Conservation (phyloP, 768 basidiomycete species). For the Dioszegia aurantiaca region DNA sequence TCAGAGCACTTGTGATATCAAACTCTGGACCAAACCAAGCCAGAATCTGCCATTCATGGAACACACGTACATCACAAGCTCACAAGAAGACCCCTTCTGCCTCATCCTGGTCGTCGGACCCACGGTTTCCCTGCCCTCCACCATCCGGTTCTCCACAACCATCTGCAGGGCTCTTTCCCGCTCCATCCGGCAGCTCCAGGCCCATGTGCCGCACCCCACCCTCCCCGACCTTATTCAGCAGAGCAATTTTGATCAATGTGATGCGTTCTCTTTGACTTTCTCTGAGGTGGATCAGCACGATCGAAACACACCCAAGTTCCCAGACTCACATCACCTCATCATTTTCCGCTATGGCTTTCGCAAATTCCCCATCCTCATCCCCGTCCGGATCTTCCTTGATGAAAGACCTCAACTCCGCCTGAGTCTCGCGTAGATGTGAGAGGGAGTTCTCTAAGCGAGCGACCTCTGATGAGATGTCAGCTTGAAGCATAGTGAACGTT, state of each 20-base stretch:
- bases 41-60: too few species aligned
- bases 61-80: too few species aligned
- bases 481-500: neutral
- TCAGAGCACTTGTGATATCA: too few species aligned
- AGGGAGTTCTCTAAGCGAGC: slow-evolving; percentile 36
- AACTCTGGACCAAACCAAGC: too few species aligned
- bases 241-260: slow-evolving; percentile 31
- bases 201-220: slow-evolving; percentile 38
- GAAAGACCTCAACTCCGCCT: slow-evolving; percentile 24
- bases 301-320: too few species aligned
- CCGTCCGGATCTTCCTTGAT: slow-evolving; percentile 23
- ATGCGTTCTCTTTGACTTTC: slow-evolving; percentile 41
- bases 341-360: slow-evolving; percentile 30
- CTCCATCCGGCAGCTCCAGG: slow-evolving; percentile 13
- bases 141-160: neutral
- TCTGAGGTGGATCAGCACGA: slow-evolving; percentile 18
- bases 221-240: slow-evolving; percentile 39
- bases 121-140: too few species aligned
- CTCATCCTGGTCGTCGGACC: neutral
- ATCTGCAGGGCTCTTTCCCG: neutral
- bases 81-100: slow-evolving; percentile 8
- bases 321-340: slow-evolving; percentile 40
- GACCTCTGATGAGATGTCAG: slow-evolving; percentile 29
- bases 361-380: slow-evolving; percentile 22
- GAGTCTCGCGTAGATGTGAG: slow-evolving; percentile 28